Evolutionary conservation across 2,329 filamentous ascomycete species (phyloP), one percentile per base, ranked within the genome.

Genomic region (Acephala macrosclerotiorum): DNA sequence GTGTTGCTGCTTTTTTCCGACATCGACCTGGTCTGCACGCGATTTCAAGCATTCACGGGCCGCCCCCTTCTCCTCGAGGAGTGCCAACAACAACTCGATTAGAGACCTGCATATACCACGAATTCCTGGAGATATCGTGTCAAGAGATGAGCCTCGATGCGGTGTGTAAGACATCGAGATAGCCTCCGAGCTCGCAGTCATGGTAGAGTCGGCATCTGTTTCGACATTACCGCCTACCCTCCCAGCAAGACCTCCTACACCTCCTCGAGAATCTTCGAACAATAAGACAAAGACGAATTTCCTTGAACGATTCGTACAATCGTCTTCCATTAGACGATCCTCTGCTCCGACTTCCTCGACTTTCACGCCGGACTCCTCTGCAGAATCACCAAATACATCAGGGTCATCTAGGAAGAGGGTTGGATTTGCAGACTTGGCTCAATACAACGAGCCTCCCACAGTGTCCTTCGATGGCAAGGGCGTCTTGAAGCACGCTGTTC

Each of bases 161-260:
- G 65, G 71, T 51, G 59, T 68, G 35, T 56, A 65, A 16, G 29
- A 40, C 56, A 45, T 40, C 25, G 47, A 36, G 53, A 65, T 49
- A 63, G 67, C 66, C 65, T 59, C 56, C 65, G 70, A 68, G 68
- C 69, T 71, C 70, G 68, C 73, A 75, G 73, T 70, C 70, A 77
- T 77, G 75, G 73, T 75, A 70, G 66, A 72, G 68, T 60, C 66
- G 65, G 66, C 67, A 51, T 61, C 72, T 63, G 57, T 66, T 22
- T 66, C 66, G 60, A 64, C 63, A 68, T 49, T 62, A 72, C 79
- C 89, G 72, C 84, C 87, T 68, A 80, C 82, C 64, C 80, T 89
- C 61, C 80, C 83, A 68, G 77, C 85, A 67, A 84, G 87, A 77
- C 89, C 89, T 29, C 89, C 89, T n/a, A 91, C 89, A 38, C 89